Conservation (phyloP, 2,329 filamentous ascomycete genomes). For the Verticillium isaacii region DNA sequence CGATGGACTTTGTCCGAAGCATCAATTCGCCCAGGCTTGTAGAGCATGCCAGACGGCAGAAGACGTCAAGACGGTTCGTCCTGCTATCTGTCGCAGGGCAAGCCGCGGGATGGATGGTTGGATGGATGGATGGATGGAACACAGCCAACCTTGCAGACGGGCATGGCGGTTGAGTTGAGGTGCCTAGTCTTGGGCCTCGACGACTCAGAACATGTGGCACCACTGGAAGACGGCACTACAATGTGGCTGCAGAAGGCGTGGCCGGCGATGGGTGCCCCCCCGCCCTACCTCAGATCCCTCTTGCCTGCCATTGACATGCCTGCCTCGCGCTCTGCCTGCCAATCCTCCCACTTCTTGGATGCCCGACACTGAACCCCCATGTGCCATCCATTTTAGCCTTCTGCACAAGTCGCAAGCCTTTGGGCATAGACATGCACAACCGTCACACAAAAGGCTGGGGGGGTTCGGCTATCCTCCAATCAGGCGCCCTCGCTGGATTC, state of each 20-base stretch:
- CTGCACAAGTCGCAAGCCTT: neutral
- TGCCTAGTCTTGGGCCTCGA: neutral
- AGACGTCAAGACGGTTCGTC: too few relatives aligned
- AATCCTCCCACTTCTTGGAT: too few relatives aligned
- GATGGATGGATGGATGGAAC: neutral
- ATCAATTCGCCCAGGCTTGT: too few relatives aligned
- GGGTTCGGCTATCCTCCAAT: neutral
- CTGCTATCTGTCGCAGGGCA: neutral
- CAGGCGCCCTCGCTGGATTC: neutral
- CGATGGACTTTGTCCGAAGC: neutral
- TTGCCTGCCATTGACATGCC: neutral
- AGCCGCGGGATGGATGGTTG: neutral
- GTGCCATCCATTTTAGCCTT: neutral
- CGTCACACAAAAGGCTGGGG: neutral
- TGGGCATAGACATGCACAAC: neutral
- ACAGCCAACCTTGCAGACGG: neutral
- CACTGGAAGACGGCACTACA: slow-evolving; percentile 7
- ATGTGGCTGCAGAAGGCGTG: slow-evolving; percentile 9
- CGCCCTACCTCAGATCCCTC: neutral
- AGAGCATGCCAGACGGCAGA: neutral
- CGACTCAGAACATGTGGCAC: slow-evolving; percentile 12
- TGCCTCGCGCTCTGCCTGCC: too few relatives aligned
- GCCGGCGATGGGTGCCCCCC: neutral
- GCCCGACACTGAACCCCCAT: neutral
- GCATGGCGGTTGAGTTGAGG: neutral